Percentiles rank a stretch among this genome's conserved stretches.
These are phyloP conservation scores for Penicillium hordei DNA, from an alignment of 2,329 filamentous ascomycete species.

Conservation along the genomic window DNA sequence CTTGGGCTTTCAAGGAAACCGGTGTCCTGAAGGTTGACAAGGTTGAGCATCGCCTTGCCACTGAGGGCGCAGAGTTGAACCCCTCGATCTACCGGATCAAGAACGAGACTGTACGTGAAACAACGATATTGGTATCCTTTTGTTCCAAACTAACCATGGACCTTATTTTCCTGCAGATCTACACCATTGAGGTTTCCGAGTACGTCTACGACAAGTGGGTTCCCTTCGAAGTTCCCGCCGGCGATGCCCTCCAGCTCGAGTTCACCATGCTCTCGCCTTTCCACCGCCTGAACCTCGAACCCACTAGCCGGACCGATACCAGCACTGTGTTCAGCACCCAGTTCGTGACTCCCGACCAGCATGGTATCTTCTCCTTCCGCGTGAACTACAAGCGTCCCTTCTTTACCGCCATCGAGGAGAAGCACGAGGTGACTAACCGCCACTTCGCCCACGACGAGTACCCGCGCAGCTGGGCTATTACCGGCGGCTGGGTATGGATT, in stretches of 20 bases:
- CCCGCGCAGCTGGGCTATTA: constrained; percentile 86
- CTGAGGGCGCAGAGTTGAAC: constrained; percentile 61
- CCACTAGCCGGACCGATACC: constrained; percentile 59
- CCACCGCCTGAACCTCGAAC: constrained; percentile 75
- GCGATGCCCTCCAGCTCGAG: constrained; percentile 84
- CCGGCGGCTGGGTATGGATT: constrained; percentile 92
- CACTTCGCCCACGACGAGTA: constrained; percentile 98
- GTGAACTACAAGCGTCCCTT: constrained; percentile 97
- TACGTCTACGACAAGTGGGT: constrained; percentile 72
- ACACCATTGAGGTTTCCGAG: constrained; percentile 85
- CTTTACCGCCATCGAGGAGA: constrained; percentile 85
- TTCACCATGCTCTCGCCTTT: constrained; percentile 99
- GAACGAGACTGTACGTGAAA: constrained; percentile 81
- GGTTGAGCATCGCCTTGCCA: constrained; percentile 70
- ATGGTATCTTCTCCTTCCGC: constrained; percentile 98
- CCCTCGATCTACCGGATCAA: constrained; percentile 92
- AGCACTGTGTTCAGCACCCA: constrained; percentile 70
- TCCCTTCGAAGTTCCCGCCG: constrained; percentile 68
- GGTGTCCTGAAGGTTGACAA: constrained; percentile 83
- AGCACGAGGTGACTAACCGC: constrained; percentile 88
- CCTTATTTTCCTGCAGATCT: constrained; percentile 57
- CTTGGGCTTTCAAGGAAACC: constrained; percentile 94
- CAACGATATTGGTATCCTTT: not conserved
- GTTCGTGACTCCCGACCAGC: constrained; percentile 90
- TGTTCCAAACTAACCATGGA: constrained; percentile 27